Conservation (phyloP, 805 yeast genomes). For the Monosporozyma aquatica region DNA sequence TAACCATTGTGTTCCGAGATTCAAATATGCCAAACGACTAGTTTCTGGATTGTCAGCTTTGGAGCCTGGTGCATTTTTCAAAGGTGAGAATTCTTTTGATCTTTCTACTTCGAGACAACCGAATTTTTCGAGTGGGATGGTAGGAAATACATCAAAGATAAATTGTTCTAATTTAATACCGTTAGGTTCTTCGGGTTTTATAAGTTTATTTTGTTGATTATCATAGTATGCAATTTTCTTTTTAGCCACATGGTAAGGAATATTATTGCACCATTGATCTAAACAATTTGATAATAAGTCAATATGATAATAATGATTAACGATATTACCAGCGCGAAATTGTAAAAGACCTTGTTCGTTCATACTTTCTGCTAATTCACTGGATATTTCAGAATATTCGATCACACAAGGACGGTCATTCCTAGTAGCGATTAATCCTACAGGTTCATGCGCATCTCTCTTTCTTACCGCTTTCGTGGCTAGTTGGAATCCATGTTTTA, state of each 20-base stretch:
- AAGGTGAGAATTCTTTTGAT: conserved; percentile 79
- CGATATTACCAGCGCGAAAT: conserved; percentile 92
- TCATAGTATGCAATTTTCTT: conserved; percentile 72
- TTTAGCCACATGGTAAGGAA: conserved; percentile 93
- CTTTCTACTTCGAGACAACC: conserved; percentile 91
- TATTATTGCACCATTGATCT: conserved; percentile 57
- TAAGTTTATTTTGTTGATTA: conserved; percentile 35
- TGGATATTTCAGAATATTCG: conserved; percentile 85
- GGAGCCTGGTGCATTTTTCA: conserved; percentile 85
- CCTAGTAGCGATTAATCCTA: conserved; percentile 81
- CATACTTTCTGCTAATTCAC: conserved; percentile 56
- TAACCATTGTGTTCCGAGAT: conserved; percentile 69
- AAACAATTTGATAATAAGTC: conserved; percentile 53
- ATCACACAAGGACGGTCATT: conserved; percentile 72
- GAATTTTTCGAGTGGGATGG: conserved; percentile 58
- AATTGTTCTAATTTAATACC: conserved; percentile 95
- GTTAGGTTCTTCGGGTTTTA: conserved; percentile 69
- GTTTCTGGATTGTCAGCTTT: conserved; percentile 77
- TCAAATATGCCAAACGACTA: conserved; percentile 55
- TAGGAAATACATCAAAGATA: conserved; percentile 90
- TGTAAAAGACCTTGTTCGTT: conserved; percentile 56
- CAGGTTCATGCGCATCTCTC: conserved; percentile 77
- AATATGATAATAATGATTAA: conserved; percentile 88
- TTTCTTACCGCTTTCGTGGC: conserved; percentile 95
- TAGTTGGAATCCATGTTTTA: conserved; percentile 52